Percentiles rank a stretch among this genome's conserved stretches.
phyloP scores from a whole-genome alignment of 2,329 filamentous ascomycete genomes.

The Ambrosiella beaveri region DNA sequence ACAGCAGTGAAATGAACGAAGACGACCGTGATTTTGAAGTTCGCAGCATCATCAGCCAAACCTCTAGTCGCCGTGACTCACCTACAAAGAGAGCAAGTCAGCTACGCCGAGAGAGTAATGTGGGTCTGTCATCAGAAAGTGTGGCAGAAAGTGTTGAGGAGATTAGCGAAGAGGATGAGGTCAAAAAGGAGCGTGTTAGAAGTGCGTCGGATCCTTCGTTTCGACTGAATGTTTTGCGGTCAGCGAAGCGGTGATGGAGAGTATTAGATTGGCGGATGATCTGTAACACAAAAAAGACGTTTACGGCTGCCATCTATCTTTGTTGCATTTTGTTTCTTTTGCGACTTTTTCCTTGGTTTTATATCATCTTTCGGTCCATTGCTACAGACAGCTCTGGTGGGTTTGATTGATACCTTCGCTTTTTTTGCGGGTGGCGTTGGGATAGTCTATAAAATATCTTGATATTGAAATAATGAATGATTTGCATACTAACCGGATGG shows the following conservation, averaged over 20 bases:
- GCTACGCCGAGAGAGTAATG: constrained; percentile 7
- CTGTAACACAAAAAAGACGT: not conserved
- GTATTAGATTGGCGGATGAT: not conserved
- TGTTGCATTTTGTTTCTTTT: constrained; percentile 7
- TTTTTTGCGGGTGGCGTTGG: constrained; percentile 1
- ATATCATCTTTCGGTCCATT: constrained; percentile 1
- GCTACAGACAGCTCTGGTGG: constrained; percentile 1
- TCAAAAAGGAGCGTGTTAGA: constrained; percentile 38
- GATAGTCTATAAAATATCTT: not conserved
- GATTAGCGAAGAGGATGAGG: constrained; percentile 19
- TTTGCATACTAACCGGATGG: not conserved
- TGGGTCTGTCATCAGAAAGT: not conserved
- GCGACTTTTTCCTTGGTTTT: not conserved
- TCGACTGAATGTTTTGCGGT: constrained; percentile 5
- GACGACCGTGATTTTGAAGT: constrained; percentile 38
- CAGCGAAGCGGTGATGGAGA: not conserved
- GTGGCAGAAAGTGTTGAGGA: constrained; percentile 6
- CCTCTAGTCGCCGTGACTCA: constrained; percentile 4
- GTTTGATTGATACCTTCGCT: constrained; percentile 5
- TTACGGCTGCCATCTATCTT: not conserved
- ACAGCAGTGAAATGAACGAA: constrained; percentile 23
- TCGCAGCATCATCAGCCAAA: not conserved
- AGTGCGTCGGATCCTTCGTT: constrained; percentile 29
- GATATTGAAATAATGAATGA: not conserved
- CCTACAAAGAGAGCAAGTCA: constrained; percentile 5